These are phyloP conservation scores for Starmerella floris DNA, from an alignment of 805 yeast genomes.

Conservation along the genomic window DNA sequence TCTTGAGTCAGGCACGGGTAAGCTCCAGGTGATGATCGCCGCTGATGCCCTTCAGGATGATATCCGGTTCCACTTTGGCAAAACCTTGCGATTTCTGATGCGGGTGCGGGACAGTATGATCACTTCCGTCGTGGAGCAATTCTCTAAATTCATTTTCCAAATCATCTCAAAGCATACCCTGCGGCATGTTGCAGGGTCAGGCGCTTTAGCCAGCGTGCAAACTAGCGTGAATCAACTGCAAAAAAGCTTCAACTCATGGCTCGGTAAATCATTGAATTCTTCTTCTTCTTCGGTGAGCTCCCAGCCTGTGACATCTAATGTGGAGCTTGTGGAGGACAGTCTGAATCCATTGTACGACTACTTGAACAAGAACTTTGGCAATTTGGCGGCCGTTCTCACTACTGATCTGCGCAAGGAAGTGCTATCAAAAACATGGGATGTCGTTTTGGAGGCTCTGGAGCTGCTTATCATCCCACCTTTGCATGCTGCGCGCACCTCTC, in stretches of 20 bases:
- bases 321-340: slow-evolving; percentile 41
- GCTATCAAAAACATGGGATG: slow-evolving; percentile 71
- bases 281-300: neutral
- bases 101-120: slow-evolving; percentile 56
- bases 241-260: slow-evolving; percentile 23
- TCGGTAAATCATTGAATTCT: slow-evolving; percentile 18
- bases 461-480: slow-evolving; percentile 60
- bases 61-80: slow-evolving; percentile 68
- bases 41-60: slow-evolving; percentile 71
- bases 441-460: slow-evolving; percentile 56
- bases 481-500: slow-evolving; percentile 23
- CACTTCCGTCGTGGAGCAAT: slow-evolving; percentile 58
- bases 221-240: slow-evolving; percentile 22
- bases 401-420: slow-evolving; percentile 45
- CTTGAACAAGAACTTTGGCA: slow-evolving; percentile 51
- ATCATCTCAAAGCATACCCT: slow-evolving; percentile 47
- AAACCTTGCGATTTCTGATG: slow-evolving; percentile 51
- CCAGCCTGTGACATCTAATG: slow-evolving; percentile 2
- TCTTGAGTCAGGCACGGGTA: slow-evolving; percentile 50
- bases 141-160: slow-evolving; percentile 47
- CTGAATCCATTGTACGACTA: slow-evolving; percentile 63
- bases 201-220: slow-evolving; percentile 14
- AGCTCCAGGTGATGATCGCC: slow-evolving; percentile 49
- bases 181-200: slow-evolving; percentile 31
- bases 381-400: slow-evolving; percentile 47